Conservation (phyloP, 345 rosid genomes). For the Erysimum cheiranthoides region DNA sequence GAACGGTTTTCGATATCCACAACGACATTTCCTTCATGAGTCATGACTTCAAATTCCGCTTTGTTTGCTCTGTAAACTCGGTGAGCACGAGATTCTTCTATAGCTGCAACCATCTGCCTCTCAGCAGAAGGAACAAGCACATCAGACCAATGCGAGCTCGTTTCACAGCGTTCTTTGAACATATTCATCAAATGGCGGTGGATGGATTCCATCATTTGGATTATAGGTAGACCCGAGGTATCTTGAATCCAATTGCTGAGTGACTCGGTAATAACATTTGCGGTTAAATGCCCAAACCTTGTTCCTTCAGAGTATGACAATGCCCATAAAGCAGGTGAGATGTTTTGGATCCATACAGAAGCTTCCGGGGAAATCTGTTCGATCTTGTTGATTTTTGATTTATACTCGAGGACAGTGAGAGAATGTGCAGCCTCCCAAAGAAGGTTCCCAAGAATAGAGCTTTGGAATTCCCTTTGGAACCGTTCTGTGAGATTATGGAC, state of each 20-base stretch:
- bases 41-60: constrained; percentile 74
- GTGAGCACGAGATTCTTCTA: constrained; percentile 64
- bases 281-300: constrained; percentile 76
- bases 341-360: constrained; percentile 73
- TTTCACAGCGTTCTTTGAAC: constrained; percentile 82
- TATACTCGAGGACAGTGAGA: constrained; percentile 70
- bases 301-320: constrained; percentile 81
- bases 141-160: constrained; percentile 74
- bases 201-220: constrained; percentile 92
- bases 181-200: constrained; percentile 75
- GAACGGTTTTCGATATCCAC: constrained; percentile 74
- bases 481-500: constrained; percentile 69
- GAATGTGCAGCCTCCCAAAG: constrained; percentile 87
- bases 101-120: constrained; percentile 62
- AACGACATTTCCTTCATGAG: constrained; percentile 63
- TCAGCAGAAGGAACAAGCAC: constrained; percentile 89
- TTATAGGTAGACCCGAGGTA: constrained; percentile 81
- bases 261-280: constrained; percentile 67
- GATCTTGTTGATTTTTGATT: constrained; percentile 66
- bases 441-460: constrained; percentile 69
- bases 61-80: constrained; percentile 83
- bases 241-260: constrained; percentile 70
- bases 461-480: constrained; percentile 76
- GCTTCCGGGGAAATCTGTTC: constrained; percentile 83
- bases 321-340: constrained; percentile 82